Evolutionary conservation across 192 early-diverging fungal genomes (phyloP), one percentile per base, ranked within the genome.

Genomic region (Coemansia sp.): DNA sequence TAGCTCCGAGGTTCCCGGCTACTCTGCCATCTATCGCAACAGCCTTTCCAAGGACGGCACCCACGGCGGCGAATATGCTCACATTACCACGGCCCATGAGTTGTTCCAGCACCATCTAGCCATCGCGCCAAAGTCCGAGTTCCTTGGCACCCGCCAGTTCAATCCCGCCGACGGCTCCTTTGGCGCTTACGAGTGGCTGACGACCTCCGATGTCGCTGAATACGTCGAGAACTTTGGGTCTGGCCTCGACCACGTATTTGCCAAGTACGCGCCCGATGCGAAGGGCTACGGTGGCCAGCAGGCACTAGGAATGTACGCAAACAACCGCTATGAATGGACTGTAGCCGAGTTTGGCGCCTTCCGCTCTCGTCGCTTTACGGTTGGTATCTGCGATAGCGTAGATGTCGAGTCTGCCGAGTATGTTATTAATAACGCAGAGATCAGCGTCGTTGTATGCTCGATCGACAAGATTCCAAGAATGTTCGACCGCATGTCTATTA

Each of bases 341-440:
- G 84, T 94, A 8, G 62, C 88, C 18, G 89, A 92, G 62, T 75
- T 86, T 43, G 89, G 87, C 0, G 85, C 86, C 31, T 83, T 86
- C 61, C 81, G 88, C 24, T 89, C 90, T 10, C 82, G 83, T 11
- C 71, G 87, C 11, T 84, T 81, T 66, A 77, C 83, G 1, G 92
- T 95, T 4, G 89, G 93, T 3, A 76, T 97, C 22, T 91, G 91
- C 72, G 95, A 96, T 70, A 89, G 89, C 4, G 79, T 92, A 3
- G 93, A 91, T 57, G 83, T 88, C 2, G 89, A 92, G 9, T 82
- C 87, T 2, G 85, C 94, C 57, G 87, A 91, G 80, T 91, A 87
- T 55, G 91, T 92, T 31, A 76, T 95, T 4, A 94, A 92, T 74
- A 89, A 95, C 53, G 79, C 92, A 7, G 93, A 94, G 16, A 76